Conservation (phyloP, 2,329 filamentous ascomycete genomes). For the Sporothrix variecibatus region DNA sequence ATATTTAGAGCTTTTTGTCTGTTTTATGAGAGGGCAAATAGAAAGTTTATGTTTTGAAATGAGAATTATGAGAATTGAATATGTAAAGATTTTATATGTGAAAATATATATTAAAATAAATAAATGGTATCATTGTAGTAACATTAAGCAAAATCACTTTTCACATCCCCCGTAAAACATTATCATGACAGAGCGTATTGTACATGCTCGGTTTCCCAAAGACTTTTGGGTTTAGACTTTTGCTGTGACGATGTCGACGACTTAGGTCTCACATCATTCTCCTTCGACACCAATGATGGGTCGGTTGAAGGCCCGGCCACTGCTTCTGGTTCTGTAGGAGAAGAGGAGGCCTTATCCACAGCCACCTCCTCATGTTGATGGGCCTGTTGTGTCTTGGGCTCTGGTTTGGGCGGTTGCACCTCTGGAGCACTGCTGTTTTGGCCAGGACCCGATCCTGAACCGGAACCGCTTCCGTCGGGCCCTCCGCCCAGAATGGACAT, state of each 20-base stretch:
- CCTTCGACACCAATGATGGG: not conserved
- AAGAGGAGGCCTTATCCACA: not conserved
- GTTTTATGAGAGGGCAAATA: not conserved
- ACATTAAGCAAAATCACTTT: not conserved
- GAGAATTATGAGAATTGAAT: not conserved
- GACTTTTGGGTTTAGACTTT: not conserved
- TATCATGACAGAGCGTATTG: not conserved
- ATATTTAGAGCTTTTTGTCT: too few species aligned
- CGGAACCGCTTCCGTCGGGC: not conserved
- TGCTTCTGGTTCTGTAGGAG: not conserved
- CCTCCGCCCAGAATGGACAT: not conserved
- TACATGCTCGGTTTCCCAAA: not conserved
- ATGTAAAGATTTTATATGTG: not conserved
- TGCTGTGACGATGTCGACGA: not conserved
- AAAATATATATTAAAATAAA: not conserved
- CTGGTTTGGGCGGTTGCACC: not conserved
- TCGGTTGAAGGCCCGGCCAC: not conserved
- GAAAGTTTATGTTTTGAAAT: not conserved
- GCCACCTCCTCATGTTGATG: not conserved
- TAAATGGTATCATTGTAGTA: not conserved
- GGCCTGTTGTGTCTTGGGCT: not conserved
- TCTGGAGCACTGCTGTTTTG: not conserved
- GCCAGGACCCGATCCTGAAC: too few species aligned
- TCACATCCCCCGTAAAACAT: not conserved
- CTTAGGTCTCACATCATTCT: too few species aligned